Evolutionary conservation across 2,329 filamentous ascomycete genomes (phyloP), one percentile per base, ranked within the genome.

Genomic region (Triangularia verruculosa): DNA sequence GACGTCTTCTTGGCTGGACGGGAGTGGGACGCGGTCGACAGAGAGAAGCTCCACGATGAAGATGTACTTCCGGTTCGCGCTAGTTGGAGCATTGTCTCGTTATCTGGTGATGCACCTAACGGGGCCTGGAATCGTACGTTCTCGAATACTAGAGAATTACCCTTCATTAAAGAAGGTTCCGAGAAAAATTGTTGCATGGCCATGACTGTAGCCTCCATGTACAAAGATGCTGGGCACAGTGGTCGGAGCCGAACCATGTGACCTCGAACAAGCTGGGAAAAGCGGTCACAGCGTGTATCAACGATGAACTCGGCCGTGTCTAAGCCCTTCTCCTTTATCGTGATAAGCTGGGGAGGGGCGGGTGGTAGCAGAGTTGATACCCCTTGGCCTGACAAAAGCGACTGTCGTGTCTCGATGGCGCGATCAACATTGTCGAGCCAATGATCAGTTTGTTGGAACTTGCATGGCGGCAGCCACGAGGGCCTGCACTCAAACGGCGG

Each of bases 151-250:
- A 60, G 57, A 2, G 20, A 20, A 2, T 22, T 2, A 3, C n/a
- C 17, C 9, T 30, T 17, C 4, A 28, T 13, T 27, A 34, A 8
- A 25, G 53, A 8, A 25, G 43, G 12, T 12, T 2, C 39, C 5
- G 27, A 11, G 4, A 32, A 6, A 9, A 64, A 28, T 20, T 27
- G 43, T 55, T 61, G 54, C 25, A 59, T 1, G 7, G 69, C 69
- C 53, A 68, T 71, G 11, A 66, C 66, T 4, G 61, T 70, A n/a
- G 64, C 59, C 24, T 72, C 71, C 58, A 71, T 66, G 62, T 72
- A 72, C 59, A 72, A 59, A 13, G 70, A 67, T 24, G 70, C 69
- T 3, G 71, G 71, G 43, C 70, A 72, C 9, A 72, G 62, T 2
- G 67, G 59, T 6, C 64, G 57, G 0, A 62, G 61, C 11, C 66